These are phyloP conservation scores for Spiromastix sp. DNA, from an alignment of 2,329 filamentous ascomycete genomes.

Conservation along the genomic window DNA sequence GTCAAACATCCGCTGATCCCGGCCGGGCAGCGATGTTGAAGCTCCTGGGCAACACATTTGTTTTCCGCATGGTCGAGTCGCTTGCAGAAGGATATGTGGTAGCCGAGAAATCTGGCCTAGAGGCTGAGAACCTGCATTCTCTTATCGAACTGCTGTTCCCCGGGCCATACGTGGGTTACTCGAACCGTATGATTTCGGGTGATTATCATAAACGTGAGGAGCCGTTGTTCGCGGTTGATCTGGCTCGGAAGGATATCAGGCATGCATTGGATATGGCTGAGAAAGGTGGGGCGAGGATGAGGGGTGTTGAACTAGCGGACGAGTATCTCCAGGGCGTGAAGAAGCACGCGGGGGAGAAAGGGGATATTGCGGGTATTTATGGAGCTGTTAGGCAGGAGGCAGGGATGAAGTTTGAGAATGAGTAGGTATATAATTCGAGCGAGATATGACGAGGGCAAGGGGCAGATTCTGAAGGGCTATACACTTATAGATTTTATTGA, in stretches of 20 bases:
- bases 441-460: no score
- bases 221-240: constrained; percentile 72
- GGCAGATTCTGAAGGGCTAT: no score
- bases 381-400: constrained; percentile 65
- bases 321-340: constrained; percentile 59
- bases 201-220: constrained; percentile 66
- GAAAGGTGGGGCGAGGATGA: constrained; percentile 50
- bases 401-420: constrained; percentile 64
- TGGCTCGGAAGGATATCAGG: constrained; percentile 71
- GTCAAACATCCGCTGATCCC: constrained; percentile 48
- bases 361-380: constrained; percentile 76
- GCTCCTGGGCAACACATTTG: constrained; percentile 76
- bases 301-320: constrained; percentile 57
- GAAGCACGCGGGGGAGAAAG: constrained; percentile 56
- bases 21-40: constrained; percentile 64
- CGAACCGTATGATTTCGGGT: constrained; percentile 60
- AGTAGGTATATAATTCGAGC: constrained; percentile 12
- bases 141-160: constrained; percentile 67
- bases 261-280: constrained; percentile 63
- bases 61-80: constrained; percentile 71
- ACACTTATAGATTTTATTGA: no score
- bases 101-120: constrained; percentile 71
- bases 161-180: constrained; percentile 65
- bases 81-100: constrained; percentile 68
- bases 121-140: constrained; percentile 56